Conservation (phyloP, 805 yeast genomes). For the Hanseniaspora lachancei region DNA sequence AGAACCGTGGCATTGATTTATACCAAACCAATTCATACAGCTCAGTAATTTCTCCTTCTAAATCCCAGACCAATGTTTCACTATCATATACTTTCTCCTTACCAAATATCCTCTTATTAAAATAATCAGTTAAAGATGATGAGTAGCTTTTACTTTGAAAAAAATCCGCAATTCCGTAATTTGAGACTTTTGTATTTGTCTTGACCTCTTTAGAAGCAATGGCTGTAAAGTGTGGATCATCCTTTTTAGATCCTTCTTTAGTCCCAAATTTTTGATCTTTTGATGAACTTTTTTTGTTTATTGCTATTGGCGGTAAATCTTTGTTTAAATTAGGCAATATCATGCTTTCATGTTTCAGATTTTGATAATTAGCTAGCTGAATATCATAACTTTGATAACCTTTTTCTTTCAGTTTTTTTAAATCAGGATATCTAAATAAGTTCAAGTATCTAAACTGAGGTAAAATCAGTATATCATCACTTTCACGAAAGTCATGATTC, state of each 20-base stretch:
- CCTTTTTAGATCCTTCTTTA: no score
- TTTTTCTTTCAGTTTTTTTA: neutral
- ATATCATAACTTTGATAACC: neutral
- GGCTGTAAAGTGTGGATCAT: no score
- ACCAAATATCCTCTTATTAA: neutral
- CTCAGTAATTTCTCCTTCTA: neutral
- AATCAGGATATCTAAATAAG: neutral
- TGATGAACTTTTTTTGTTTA: neutral
- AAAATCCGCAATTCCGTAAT: neutral
- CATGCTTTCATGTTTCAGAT: neutral
- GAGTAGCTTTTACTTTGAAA: neutral
- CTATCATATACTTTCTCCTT: neutral
- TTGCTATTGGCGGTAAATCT: neutral
- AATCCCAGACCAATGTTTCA: neutral
- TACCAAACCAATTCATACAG: neutral
- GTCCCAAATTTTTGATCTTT: no score
- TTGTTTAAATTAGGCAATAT: neutral
- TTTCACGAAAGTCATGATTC: neutral
- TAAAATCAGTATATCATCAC: neutral
- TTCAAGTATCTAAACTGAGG: conserved; percentile 1
- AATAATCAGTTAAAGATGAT: neutral
- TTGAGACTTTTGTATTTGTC: neutral
- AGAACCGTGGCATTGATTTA: neutral
- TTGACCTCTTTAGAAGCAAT: neutral
- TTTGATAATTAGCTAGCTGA: neutral